Evolutionary conservation across 2,329 filamentous ascomycete species (phyloP).

Genomic region (Trichoderma breve): DNA sequence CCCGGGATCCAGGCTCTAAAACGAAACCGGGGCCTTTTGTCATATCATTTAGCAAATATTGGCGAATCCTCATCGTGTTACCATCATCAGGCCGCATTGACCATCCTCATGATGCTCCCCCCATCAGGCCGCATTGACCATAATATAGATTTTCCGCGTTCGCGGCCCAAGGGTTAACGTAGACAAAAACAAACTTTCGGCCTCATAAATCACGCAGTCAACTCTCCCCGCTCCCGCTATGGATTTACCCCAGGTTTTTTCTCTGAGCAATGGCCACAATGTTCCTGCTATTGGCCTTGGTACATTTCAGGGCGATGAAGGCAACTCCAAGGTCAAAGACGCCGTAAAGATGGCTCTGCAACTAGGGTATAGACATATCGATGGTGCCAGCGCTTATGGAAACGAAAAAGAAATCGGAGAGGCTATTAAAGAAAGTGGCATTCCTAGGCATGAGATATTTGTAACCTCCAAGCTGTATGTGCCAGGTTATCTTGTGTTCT

Average conservation of each 20-base stretch:
- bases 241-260: neutral
- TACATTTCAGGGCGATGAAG: conserved; percentile 1
- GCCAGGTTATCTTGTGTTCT: neutral
- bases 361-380: conserved; percentile 2
- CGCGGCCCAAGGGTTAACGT: neutral
- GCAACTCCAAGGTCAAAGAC: neutral
- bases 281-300: neutral
- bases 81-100: too few species aligned
- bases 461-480: conserved; percentile 7
- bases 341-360: neutral
- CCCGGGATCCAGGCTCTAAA: neutral
- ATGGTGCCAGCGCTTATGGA: conserved; percentile 5
- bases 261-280: neutral
- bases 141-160: neutral
- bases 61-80: neutral
- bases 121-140: neutral
- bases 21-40: neutral
- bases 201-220: neutral
- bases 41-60: neutral
- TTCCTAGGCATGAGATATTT: conserved; percentile 2
- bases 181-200: neutral
- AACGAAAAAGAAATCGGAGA: conserved; percentile 10
- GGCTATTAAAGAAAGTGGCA: neutral
- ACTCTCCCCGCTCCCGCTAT: neutral
- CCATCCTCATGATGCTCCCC: too few species aligned